A percentile compares a stretch with the other conserved stretches of the same genome.
phyloP scores from a whole-genome alignment of 176 grass and related monocot genomes.

The Oryza coarctata region DNA sequence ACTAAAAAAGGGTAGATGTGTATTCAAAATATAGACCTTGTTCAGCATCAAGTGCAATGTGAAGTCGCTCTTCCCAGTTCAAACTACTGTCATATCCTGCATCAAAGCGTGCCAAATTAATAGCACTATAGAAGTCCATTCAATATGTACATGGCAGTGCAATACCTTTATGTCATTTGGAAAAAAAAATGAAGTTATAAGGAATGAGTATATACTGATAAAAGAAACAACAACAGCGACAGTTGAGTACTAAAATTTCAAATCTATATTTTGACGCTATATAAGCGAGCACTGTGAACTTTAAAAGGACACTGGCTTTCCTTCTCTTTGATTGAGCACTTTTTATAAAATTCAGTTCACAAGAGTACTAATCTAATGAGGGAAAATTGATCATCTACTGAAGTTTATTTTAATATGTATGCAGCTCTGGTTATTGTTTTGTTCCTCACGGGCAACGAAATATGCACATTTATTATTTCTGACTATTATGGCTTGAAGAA shows the following conservation, averaged over 20 bases:
- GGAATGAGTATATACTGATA: background rate
- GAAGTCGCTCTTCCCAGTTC: constrained; percentile 43
- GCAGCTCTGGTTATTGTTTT: background rate
- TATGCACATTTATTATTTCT: background rate
- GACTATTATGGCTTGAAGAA: background rate
- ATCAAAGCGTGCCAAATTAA: background rate
- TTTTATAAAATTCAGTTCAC: background rate
- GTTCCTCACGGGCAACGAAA: background rate
- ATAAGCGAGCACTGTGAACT: background rate
- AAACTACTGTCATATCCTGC: constrained; percentile 15
- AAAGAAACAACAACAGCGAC: background rate
- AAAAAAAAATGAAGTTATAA: background rate
- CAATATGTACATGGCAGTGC: background rate
- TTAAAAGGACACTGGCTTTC: background rate
- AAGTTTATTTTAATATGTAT: background rate
- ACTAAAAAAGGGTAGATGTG: background rate
- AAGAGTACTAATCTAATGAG: background rate
- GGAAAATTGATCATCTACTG: background rate
- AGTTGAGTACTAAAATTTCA: background rate
- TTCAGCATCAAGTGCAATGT: constrained; percentile 45
- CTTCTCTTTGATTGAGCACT: background rate
- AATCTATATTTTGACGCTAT: background rate
- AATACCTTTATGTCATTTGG: background rate
- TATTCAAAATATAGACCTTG: constrained; percentile 11
- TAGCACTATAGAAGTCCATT: background rate